Conservation (phyloP, 1,139 yeast genomes). For the Candida pseudoviswanathii region DNA sequence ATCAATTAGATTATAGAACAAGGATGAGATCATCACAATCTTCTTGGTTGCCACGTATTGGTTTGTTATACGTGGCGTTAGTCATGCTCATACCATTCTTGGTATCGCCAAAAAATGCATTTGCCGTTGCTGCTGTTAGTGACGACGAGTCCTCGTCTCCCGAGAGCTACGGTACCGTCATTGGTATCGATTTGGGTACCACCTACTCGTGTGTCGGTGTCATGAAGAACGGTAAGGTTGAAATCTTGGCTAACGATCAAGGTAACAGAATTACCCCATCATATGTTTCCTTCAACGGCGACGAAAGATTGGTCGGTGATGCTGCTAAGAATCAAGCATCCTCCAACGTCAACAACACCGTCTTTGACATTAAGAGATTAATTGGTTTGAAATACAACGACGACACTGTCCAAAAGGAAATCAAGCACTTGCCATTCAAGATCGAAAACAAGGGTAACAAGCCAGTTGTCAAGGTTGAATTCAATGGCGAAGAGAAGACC, state of each 20-base stretch:
- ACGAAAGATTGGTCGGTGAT: slow-evolving; percentile 90
- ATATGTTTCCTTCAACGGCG: slow-evolving; percentile 81
- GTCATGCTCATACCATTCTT: slow-evolving; percentile 56
- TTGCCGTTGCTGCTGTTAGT: slow-evolving; percentile 32
- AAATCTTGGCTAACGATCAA: slow-evolving; percentile 91
- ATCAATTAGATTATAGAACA: slow-evolving; percentile 7
- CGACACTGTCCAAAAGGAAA: slow-evolving; percentile 76
- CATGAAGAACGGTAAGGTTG: slow-evolving; percentile 89
- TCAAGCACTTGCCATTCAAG: slow-evolving; percentile 77
- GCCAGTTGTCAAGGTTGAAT: slow-evolving; percentile 77
- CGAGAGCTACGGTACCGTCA: slow-evolving; percentile 73
- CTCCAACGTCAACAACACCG: slow-evolving; percentile 74
- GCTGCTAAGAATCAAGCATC: slow-evolving; percentile 95
- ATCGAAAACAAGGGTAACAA: slow-evolving; percentile 72
- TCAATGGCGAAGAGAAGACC: slow-evolving; percentile 64
- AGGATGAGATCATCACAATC: slow-evolving; percentile 14
- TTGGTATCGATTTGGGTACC: slow-evolving; percentile 89
- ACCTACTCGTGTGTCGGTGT: slow-evolving; percentile 91
- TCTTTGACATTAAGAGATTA: slow-evolving; percentile 84
- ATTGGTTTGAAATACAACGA: slow-evolving; percentile 81
- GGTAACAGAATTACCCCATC: slow-evolving; percentile 96
- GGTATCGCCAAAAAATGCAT: slow-evolving; percentile 21
- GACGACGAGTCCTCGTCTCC: slow-evolving; percentile 40
- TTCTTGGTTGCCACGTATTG: slow-evolving; percentile 18
- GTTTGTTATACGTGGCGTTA: slow-evolving; percentile 19